Base-by-base conservation (phyloP, 2,329 filamentous ascomycete genomes). In the Ophiocordyceps camponoti-saundersi region DNA sequence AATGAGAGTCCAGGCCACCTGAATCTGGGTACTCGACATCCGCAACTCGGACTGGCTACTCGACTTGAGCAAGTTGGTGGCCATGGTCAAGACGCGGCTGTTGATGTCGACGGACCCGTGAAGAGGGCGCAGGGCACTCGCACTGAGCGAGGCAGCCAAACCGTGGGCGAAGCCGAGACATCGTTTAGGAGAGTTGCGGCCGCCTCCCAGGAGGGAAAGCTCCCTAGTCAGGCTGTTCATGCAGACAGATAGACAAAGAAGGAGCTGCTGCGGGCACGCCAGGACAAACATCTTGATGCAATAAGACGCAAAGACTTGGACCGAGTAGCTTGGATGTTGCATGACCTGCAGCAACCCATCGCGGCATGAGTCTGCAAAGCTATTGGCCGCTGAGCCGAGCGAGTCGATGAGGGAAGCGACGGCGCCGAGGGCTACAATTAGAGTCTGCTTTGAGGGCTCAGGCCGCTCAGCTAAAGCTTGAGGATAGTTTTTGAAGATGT, bases 31-130 rank as follows among this genome's bases (percentile, higher is more conserved):
- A 56, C 86, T 86, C 7, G 92, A 94, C 34, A 92, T 80, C 26
- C 90, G 80, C 46, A 98, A 70, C 59, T 98, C 90, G 1, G 87
- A 92, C 58, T 87, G 86, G 43, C 88, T 82, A 60, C 88, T 95
- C 0, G 84, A 89, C 63, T 98, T 98, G 39, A 98, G 73, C 26
- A 98, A 70, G 39, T 86, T 85, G 0, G 89, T 96, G 1, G 92
- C 89, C 68, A 95, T 88, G 8, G 85, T 84, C 48, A 96, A 73
- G 13, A 96, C 85, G 30, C 87, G 78, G 50, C 89, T 93, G 61
- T 95, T 95, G 48, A 96, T 85, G 57, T 98, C 92, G 2, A 96
- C 83, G 1, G 92, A 95, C 13, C 92, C 90, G 60, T 96, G 92
- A 2, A 98, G 70, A 1, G 92, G 90, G 51, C 93, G 86, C 32